phyloP scores from a whole-genome alignment of 2,329 filamentous ascomycete genomes.

The Pseudogymnoascus destructans region DNA sequence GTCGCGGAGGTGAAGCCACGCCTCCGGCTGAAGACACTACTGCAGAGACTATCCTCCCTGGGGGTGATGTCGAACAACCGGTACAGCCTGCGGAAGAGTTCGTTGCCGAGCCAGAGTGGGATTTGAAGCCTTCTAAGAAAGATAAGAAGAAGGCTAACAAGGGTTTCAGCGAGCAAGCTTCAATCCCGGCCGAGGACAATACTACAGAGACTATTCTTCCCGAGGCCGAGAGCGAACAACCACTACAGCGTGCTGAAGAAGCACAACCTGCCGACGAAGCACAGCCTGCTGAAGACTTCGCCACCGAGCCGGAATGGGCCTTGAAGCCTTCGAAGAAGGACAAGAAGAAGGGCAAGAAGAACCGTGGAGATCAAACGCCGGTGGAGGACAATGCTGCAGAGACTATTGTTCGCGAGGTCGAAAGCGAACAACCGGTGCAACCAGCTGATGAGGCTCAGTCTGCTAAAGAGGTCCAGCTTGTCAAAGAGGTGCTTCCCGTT shows the following conservation, averaged over 20 bases:
- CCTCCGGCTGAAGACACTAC: neutral
- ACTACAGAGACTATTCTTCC: too few species aligned
- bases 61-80: neutral
- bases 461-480: constrained; percentile 12
- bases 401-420: neutral
- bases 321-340: constrained; percentile 24
- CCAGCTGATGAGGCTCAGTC: constrained; percentile 2
- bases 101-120: neutral
- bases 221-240: neutral
- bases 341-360: constrained; percentile 26
- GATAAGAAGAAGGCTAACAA: constrained; percentile 27
- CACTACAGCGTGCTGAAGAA: neutral
- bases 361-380: neutral
- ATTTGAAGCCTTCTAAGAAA: constrained; percentile 10
- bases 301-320: neutral
- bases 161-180: neutral
- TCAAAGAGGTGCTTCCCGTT: neutral
- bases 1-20: neutral
- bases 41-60: neutral
- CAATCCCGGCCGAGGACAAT: neutral
- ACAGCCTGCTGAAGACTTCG: neutral
- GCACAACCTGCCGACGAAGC: neutral
- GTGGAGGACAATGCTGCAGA: neutral
- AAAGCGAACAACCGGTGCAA: neutral
- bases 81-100: neutral